phyloP scores from a whole-genome alignment of 2,329 filamentous ascomycete species.

The Fusarium haematococcum region DNA sequence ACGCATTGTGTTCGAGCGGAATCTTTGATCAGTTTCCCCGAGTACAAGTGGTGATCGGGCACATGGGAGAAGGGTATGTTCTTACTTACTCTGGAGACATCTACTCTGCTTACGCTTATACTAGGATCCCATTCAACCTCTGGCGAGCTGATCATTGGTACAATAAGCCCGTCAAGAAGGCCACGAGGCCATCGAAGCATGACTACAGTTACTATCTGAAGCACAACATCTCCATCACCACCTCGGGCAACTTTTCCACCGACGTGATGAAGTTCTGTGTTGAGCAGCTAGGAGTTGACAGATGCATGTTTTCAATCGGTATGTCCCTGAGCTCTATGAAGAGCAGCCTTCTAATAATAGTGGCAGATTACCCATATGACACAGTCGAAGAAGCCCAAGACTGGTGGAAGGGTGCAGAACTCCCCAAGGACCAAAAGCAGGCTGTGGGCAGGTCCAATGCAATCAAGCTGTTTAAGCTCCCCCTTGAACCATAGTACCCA shows the following conservation, averaged over 20 bases:
- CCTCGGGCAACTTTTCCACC: conserved; percentile 18
- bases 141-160: conserved; percentile 24
- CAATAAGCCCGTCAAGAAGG: conserved; percentile 1
- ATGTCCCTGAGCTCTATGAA: not conserved
- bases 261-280: conserved; percentile 1
- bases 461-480: conserved; percentile 16
- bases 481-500: not conserved
- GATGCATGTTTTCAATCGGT: conserved; percentile 24
- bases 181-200: conserved; percentile 4
- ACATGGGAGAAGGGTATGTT: conserved; percentile 25
- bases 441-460: conserved; percentile 3
- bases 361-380: conserved; percentile 10
- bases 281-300: not conserved
- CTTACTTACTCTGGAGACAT: not conserved
- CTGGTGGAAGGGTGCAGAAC: conserved; percentile 15
- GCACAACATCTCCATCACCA: conserved; percentile 20
- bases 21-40: conserved; percentile 14
- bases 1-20: conserved; percentile 24
- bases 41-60: conserved; percentile 12
- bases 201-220: conserved; percentile 13
- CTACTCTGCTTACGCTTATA: not conserved
- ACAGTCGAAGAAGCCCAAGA: conserved; percentile 12
- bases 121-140: conserved; percentile 13
- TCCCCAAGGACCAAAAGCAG: not conserved
- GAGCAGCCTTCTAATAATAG: not conserved